Base-by-base conservation (phyloP, 2,329 filamentous ascomycete species). In the Blumeria hordei region DNA sequence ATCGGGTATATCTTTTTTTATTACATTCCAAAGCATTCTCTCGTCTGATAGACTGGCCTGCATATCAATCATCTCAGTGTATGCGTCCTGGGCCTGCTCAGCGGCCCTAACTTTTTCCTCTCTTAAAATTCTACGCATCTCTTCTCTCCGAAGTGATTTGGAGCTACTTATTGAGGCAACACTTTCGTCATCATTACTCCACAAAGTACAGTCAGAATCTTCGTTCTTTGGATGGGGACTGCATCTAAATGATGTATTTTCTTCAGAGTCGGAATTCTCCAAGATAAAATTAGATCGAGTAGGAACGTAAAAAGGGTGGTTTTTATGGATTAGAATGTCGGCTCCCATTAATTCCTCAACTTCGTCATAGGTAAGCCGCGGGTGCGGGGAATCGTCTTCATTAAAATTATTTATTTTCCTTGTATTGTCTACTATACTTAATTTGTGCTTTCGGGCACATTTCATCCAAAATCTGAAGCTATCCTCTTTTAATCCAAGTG, bases 401-500 rank as follows among this genome's bases (percentile, higher is more conserved):
- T 49, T 47, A 14, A 14, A 16, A 1, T 5, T 16, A 16, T 5
- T 51, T 14, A 34, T 51, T 21, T 54, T 47, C 59, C 37, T 57
- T 43, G 8, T 53, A 56, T 65, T 61, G 53, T 71, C 66, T 49
- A 70, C 68, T 2, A 83, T 73, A 12, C 70, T 63, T 4, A 82
- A 60, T 8, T 68, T 67, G 59, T 72, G 75, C 57, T 76, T 71
- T 57, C 74, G 69, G 1, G 77, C 69, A 6, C 72, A 66, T 2
- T 64, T 66, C 11, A 69, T 64, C 75, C 79, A 81, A 55, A 74
- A 75, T 3, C 71, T 64, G 18, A 66, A 64, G 6, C 67, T 66
- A 56, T 74, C 66, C 3, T 61, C 61, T 41, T 70, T 67, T 66
- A 82, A 66, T 6, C 71, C 69, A 3, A 83, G 64, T 1, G 78